Evolutionary conservation across 176 grass and related monocot species (phyloP).

Genomic region (Thalia dealbata): DNA sequence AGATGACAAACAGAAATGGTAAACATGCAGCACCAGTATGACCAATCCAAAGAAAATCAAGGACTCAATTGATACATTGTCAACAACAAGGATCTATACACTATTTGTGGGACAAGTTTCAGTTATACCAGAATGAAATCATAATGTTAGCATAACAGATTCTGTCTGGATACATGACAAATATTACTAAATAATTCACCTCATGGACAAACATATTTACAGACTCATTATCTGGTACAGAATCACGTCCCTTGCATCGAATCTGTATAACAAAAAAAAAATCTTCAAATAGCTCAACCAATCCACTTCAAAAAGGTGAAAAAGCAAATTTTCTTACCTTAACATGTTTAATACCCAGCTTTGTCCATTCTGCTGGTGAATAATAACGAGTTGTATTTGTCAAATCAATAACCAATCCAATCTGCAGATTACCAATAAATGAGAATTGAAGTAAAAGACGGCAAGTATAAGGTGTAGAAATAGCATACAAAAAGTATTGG

Average conservation of each 20-base stretch:
- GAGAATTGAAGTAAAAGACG: conserved; percentile 1
- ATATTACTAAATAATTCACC: conserved; percentile 32
- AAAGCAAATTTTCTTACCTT: conserved; percentile 53
- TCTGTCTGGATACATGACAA: neutral
- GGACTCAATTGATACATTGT: neutral
- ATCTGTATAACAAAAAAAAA: conserved; percentile 39
- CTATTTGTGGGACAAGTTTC: neutral
- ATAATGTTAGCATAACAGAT: neutral
- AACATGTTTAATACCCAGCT: conserved; percentile 77
- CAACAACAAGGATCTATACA: neutral
- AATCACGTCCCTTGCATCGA: conserved; percentile 80
- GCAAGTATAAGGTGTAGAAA: neutral
- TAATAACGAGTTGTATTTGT: conserved; percentile 94
- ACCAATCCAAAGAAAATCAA: neutral
- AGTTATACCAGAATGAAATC: neutral
- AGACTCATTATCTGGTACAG: conserved; percentile 90
- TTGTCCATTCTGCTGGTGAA: conserved; percentile 65
- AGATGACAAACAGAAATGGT: too few relatives aligned
- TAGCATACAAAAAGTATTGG: neutral
- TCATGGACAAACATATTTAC: conserved; percentile 73
- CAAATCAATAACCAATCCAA: conserved; percentile 97
- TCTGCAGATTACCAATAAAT: conserved; percentile 35
- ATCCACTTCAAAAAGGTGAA: neutral
- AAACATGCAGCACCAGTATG: neutral
- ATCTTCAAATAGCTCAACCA: neutral